These are phyloP conservation scores for Trichoderma cornu-damae DNA, from an alignment of 2,329 filamentous ascomycete genomes.

Conservation along the genomic window DNA sequence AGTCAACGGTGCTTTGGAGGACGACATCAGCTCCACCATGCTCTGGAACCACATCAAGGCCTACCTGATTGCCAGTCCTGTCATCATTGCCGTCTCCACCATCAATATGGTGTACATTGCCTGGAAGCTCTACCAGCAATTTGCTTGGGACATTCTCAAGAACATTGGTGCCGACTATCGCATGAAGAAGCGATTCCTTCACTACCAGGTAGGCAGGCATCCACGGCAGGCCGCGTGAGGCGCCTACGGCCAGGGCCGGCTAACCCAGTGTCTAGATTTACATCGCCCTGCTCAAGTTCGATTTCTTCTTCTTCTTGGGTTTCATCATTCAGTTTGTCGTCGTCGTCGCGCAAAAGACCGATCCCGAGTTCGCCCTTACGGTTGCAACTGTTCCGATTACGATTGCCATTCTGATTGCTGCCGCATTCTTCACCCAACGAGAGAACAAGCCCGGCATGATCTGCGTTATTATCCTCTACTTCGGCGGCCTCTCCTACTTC, in stretches of 20 bases:
- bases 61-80: constrained; percentile 79
- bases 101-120: constrained; percentile 69
- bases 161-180: constrained; percentile 95
- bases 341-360: constrained; percentile 65
- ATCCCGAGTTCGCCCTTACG: constrained; percentile 78
- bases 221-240: neutral
- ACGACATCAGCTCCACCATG: constrained; percentile 28
- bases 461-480: constrained; percentile 74
- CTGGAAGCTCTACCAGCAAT: constrained; percentile 97
- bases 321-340: constrained; percentile 98
- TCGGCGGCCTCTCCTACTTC: constrained; percentile 89
- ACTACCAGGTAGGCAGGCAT: constrained; percentile 69
- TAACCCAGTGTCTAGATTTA: constrained; percentile 63
- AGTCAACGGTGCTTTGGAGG: constrained; percentile 40
- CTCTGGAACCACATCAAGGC: constrained; percentile 69
- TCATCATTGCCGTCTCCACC: constrained; percentile 72
- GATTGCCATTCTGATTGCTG: constrained; percentile 78
- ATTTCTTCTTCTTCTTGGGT: constrained; percentile 99
- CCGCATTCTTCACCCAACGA: constrained; percentile 76
- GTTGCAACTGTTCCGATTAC: constrained; percentile 87
- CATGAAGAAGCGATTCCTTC: constrained; percentile 93
- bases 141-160: constrained; percentile 99
- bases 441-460: constrained; percentile 79
- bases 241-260: neutral
- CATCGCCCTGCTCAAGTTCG: constrained; percentile 95